Conservation (phyloP, 345 rosid genomes). For the Pseudoturritis turrita region DNA sequence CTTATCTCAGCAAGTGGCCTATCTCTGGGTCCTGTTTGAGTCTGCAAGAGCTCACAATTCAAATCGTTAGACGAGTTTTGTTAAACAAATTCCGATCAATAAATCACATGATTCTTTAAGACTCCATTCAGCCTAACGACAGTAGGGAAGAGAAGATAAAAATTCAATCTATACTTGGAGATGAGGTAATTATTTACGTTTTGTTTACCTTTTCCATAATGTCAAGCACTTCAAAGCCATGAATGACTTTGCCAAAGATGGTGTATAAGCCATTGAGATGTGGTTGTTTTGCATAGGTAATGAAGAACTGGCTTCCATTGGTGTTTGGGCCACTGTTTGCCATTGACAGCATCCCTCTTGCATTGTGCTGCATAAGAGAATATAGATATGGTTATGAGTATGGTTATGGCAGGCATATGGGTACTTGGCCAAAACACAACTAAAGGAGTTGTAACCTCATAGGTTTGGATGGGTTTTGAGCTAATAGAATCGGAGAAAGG, state of each 20-base stretch:
- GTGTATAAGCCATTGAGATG: slow-evolving; percentile 97
- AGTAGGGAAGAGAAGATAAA: not conserved
- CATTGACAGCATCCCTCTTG: slow-evolving; percentile 90
- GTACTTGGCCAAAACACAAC: not conserved
- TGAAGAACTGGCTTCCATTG: slow-evolving; percentile 93
- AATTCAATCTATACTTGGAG: not conserved
- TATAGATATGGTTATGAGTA: not conserved
- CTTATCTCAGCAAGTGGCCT: slow-evolving; percentile 97
- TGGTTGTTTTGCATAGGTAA: slow-evolving; percentile 84
- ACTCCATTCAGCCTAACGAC: not conserved
- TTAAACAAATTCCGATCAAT: not conserved
- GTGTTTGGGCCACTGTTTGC: slow-evolving; percentile 99
- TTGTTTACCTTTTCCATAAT: slow-evolving; percentile 86
- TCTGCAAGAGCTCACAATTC: slow-evolving; percentile 43
- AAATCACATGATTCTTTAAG: not conserved
- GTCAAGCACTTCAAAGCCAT: slow-evolving; percentile 98
- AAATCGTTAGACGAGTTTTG: not conserved
- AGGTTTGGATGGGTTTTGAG: not conserved
- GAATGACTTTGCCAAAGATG: slow-evolving; percentile 89
- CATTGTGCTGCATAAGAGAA: slow-evolving; percentile 65
- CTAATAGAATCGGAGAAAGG: not conserved
- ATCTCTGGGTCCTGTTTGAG: slow-evolving; percentile 84
- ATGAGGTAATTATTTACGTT: not conserved
- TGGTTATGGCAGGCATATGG: not conserved
- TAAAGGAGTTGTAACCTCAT: not conserved